Percentiles rank a stretch among this genome's conserved stretches.
Conservation (phyloP, 1,139 yeast genomes). For the Scheffersomyces parashehatae region DNA sequence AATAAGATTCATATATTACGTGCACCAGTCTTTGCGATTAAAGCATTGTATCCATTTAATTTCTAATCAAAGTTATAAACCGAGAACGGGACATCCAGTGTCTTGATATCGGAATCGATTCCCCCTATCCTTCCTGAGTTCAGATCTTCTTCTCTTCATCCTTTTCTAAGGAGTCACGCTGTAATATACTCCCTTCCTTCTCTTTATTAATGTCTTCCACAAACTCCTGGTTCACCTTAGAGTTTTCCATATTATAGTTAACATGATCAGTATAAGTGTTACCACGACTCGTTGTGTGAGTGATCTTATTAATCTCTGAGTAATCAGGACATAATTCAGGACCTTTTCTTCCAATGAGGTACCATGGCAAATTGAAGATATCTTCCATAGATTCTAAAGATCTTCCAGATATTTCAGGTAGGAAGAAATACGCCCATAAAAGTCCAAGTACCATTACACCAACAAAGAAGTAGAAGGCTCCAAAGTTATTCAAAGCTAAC, state of each 20-base stretch:
- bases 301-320: conserved; percentile 42
- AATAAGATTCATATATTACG: too few relatives aligned
- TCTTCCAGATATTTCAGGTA: conserved; percentile 56
- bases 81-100: too few relatives aligned
- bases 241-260: conserved; percentile 16
- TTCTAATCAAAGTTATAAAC: too few relatives aligned
- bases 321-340: conserved; percentile 53
- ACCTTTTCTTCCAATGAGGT: conserved; percentile 55
- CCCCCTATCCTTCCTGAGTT: too few relatives aligned
- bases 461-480: conserved; percentile 56
- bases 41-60: too few relatives aligned
- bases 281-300: conserved; percentile 15
- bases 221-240: conserved; percentile 12
- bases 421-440: conserved; percentile 52
- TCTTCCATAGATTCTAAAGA: conserved; percentile 60
- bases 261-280: conserved; percentile 23
- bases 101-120: too few relatives aligned
- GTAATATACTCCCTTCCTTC: not conserved
- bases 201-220: conserved; percentile 10
- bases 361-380: conserved; percentile 60
- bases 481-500: conserved; percentile 47
- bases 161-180: conserved; percentile 1
- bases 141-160: conserved; percentile 1
- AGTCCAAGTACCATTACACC: conserved; percentile 45
- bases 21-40: too few relatives aligned